Percentiles rank a stretch among this genome's conserved stretches.
Evolutionary conservation across 805 yeast species (phyloP).

Genomic region (Yueomyces sp.): DNA sequence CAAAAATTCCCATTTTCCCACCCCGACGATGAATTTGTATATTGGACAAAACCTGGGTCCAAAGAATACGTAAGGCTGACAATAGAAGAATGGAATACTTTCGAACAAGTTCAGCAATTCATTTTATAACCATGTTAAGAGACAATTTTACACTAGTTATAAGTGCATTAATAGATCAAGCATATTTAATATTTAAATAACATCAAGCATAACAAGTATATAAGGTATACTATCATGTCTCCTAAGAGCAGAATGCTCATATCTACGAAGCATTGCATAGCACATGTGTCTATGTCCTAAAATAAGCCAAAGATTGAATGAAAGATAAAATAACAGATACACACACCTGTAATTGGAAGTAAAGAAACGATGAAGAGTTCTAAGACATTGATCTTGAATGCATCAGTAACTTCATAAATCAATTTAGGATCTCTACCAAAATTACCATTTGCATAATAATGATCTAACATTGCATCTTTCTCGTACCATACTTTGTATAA

Average conservation of each 20-base stretch:
- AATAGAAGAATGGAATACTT: not conserved
- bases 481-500: constrained; percentile 56
- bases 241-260: too few relatives aligned
- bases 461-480: constrained; percentile 63
- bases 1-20: constrained; percentile 37
- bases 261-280: too few relatives aligned
- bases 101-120: not conserved
- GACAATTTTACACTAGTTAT: too few relatives aligned
- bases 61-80: not conserved
- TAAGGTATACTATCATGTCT: too few relatives aligned
- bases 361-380: constrained; percentile 10
- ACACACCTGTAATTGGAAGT: constrained; percentile 5
- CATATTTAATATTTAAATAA: too few relatives aligned
- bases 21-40: not conserved
- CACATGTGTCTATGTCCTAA: too few relatives aligned
- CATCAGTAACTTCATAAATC: constrained; percentile 9
- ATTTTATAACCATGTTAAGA: too few relatives aligned
- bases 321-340: not conserved
- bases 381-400: constrained; percentile 10
- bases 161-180: too few relatives aligned
- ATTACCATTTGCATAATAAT: constrained; percentile 41
- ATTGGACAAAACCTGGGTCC: not conserved
- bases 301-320: too few relatives aligned
- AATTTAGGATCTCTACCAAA: constrained; percentile 23
- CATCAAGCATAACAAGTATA: too few relatives aligned